Evolutionary conservation across 2,329 filamentous ascomycete species (phyloP).

Genomic region (Aspergillus sp.): DNA sequence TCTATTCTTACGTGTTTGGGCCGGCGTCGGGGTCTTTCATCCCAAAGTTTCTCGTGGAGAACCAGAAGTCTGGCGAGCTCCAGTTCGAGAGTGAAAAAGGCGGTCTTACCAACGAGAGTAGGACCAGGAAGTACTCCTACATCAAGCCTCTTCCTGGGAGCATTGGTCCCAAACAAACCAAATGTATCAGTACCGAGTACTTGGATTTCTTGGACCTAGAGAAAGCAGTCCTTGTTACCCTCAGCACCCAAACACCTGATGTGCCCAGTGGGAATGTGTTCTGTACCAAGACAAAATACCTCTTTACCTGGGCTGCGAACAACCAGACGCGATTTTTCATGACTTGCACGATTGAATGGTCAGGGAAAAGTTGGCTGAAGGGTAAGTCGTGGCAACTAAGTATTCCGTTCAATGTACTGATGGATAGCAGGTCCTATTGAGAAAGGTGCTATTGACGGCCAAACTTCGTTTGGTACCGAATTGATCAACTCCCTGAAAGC

Average conservation of each 20-base stretch:
- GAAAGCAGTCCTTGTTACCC: slow-evolving; percentile 77
- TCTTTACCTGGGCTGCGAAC: slow-evolving; percentile 84
- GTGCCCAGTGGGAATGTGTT: slow-evolving; percentile 94
- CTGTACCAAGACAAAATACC: slow-evolving; percentile 88
- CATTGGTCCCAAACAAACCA: slow-evolving; percentile 91
- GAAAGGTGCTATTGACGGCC: slow-evolving; percentile 89
- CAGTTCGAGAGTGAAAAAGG: slow-evolving; percentile 79
- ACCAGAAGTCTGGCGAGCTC: slow-evolving; percentile 87
- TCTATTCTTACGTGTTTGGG: slow-evolving; percentile 87
- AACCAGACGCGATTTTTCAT: slow-evolving; percentile 82
- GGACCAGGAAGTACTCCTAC: slow-evolving; percentile 73
- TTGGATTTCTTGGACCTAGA: slow-evolving; percentile 85
- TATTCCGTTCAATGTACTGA: slow-evolving; percentile 26
- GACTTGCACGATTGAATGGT: slow-evolving; percentile 92
- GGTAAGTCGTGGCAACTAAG: slow-evolving; percentile 52
- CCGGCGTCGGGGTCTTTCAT: slow-evolving; percentile 76
- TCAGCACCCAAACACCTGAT: slow-evolving; percentile 86
- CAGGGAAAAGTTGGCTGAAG: slow-evolving; percentile 96
- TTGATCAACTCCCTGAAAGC: slow-evolving; percentile 71
- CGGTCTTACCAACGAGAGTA: slow-evolving; percentile 71
- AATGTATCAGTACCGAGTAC: slow-evolving; percentile 82
- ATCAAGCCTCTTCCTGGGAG: slow-evolving; percentile 83
- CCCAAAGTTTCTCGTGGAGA: slow-evolving; percentile 77
- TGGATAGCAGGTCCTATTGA: slow-evolving; percentile 75
- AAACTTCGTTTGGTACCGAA: slow-evolving; percentile 77